These are phyloP conservation scores for Exophiala sideris DNA, from an alignment of 2,329 filamentous ascomycete species.

Conservation along the genomic window DNA sequence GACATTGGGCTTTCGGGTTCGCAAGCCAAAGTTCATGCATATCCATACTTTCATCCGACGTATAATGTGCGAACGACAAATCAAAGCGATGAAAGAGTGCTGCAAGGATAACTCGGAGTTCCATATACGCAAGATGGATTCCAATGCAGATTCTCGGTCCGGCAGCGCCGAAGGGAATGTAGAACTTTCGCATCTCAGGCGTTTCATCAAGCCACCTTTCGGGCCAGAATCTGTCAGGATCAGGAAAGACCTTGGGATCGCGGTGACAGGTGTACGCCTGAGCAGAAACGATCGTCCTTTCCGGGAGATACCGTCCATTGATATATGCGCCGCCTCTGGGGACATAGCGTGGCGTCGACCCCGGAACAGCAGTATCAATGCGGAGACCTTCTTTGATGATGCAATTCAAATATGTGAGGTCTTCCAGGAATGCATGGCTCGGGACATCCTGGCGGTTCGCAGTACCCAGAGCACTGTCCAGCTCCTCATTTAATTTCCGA, in stretches of 20 bases:
- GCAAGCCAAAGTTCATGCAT: conserved; percentile 12
- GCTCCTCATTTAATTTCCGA: conserved; percentile 1
- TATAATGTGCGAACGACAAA: not conserved
- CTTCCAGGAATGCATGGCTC: conserved; percentile 1
- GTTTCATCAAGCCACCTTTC: conserved; percentile 15
- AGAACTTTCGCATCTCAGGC: conserved; percentile 9
- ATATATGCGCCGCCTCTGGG: not conserved
- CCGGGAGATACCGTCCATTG: no score
- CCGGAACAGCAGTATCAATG: conserved; percentile 8
- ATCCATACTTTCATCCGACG: conserved; percentile 7
- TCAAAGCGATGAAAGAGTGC: conserved; percentile 9
- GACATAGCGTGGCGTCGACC: conserved; percentile 10
- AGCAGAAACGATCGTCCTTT: conserved; percentile 12
- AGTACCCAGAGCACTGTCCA: conserved; percentile 1
- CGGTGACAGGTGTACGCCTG: conserved; percentile 16
- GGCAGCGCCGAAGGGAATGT: conserved; percentile 7
- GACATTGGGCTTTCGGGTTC: not conserved
- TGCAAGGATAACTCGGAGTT: conserved; percentile 6
- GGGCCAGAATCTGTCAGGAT: conserved; percentile 13
- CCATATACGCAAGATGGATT: conserved; percentile 10
- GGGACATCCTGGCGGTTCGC: not conserved
- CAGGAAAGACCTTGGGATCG: conserved; percentile 6
- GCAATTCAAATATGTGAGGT: conserved; percentile 5
- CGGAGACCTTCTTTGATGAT: conserved; percentile 8
- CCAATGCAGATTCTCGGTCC: conserved; percentile 8